Base-by-base conservation (phyloP, 106 monocot genomes). In the Triglochin maritima region DNA sequence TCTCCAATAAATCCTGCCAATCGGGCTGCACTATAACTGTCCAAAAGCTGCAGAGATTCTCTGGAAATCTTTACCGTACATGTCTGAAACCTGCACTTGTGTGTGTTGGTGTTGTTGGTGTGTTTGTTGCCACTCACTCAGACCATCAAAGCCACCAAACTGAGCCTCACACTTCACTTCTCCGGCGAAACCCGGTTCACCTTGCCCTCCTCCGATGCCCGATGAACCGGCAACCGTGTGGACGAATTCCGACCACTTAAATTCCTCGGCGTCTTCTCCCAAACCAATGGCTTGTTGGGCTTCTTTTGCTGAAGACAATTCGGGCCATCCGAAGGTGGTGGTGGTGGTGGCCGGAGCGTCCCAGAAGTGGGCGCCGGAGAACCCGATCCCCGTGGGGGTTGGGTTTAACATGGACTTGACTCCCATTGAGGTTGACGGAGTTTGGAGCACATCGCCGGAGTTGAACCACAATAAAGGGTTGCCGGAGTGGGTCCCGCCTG, bases 61-160 rank as follows among this genome's bases (percentile, higher is more conserved):
- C 67, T 86, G 86, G 57, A 81, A 84, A 50, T 89, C 84, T 79
- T 94, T 89, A 67, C 73, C 86, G 49, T 83, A 81, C 11, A 80
- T 60, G 43, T 85, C 78, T 54, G 85, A 51, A 65, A 57, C 29
- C 52, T 73, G 77, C 50, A 64, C 42, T 29, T 65, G 86, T 45
- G 6, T 70, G 10, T 64, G 46, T 13, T 64, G 64, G 2, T 53
- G 66, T 17, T 66, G 52, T 29, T 66, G 66, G 46, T 77, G 74
- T 14, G 67, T 73, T 63, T 71, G 81, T 3, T 81, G 75, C 79
- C 86, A 82, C 52, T 78, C 44, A 55, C 67, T 71, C 48, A 71
- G 52, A 2, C 70, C 81, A 17, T 77, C 74, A 16, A 84, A 76
- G 3, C 47, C 63, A 65, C 52, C 41, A 3, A 90, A 83, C 48